Percentiles rank a stretch among this genome's conserved stretches.
Evolutionary conservation across 2,329 filamentous ascomycete genomes (phyloP).

Genomic region (Didymella lethalis): DNA sequence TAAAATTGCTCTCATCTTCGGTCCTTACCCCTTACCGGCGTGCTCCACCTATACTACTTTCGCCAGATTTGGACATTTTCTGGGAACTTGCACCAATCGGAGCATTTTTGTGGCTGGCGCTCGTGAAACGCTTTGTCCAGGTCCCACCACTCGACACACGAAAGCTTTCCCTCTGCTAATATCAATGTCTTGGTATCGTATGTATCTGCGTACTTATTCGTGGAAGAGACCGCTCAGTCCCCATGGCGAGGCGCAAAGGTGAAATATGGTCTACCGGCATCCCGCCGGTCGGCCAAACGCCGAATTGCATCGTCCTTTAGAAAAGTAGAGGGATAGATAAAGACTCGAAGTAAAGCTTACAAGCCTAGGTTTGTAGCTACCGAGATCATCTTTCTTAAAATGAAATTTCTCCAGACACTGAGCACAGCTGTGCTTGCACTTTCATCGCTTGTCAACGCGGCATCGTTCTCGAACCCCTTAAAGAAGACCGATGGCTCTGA

Average conservation of each 20-base stretch:
- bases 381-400: not conserved
- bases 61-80: not conserved
- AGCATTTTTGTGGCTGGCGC: slow-evolving; percentile 9
- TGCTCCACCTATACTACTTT: no score
- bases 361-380: not conserved
- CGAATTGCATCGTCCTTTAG: not conserved
- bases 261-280: not conserved
- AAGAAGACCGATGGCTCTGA: slow-evolving; percentile 61
- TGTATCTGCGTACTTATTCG: slow-evolving; percentile 6
- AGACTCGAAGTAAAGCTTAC: not conserved
- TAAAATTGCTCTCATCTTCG: no score
- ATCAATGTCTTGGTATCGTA: slow-evolving; percentile 18
- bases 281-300: slow-evolving; percentile 13
- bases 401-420: slow-evolving; percentile 30
- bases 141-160: not conserved
- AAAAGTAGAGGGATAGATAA: not conserved
- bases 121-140: not conserved
- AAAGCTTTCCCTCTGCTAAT: slow-evolving; percentile 1
- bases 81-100: slow-evolving; percentile 25
- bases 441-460: slow-evolving; percentile 38
- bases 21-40: no score
- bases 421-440: slow-evolving; percentile 25
- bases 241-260: not conserved
- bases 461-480: slow-evolving; percentile 62
- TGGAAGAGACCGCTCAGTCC: not conserved